These are phyloP conservation scores for Talaromyces trachyspermus DNA, from an alignment of 495 filamentous ascomycete genomes.

Conservation along the genomic window DNA sequence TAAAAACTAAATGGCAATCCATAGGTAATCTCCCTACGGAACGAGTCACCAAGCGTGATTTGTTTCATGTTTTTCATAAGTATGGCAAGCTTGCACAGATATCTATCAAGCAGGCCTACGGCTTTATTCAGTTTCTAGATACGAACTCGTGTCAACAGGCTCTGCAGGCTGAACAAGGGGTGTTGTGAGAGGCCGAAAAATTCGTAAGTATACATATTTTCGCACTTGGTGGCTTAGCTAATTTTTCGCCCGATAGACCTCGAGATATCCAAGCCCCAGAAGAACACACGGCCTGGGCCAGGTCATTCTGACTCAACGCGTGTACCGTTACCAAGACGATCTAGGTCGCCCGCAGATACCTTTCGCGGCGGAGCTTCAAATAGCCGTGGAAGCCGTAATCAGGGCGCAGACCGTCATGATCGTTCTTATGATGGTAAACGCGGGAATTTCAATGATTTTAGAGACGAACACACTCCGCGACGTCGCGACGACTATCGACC, in stretches of 20 bases:
- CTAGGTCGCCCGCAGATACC: conserved; percentile 62
- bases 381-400: conserved; percentile 22
- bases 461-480: conserved; percentile 43
- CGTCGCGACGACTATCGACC: conserved; percentile 58
- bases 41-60: conserved; percentile 84
- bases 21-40: conserved; percentile 90
- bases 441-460: conserved; percentile 37
- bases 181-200: conserved; percentile 73
- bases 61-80: conserved; percentile 80
- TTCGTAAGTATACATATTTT: conserved; percentile 59
- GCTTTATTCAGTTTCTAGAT: conserved; percentile 91
- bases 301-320: conserved; percentile 32
- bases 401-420: conserved; percentile 36
- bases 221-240: no score
- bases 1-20: conserved; percentile 3
- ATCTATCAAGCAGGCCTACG: conserved; percentile 93
- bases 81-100: conserved; percentile 90
- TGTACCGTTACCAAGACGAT: conserved; percentile 43
- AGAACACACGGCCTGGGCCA: conserved; percentile 53
- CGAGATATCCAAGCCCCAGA: conserved; percentile 85
- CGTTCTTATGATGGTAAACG: conserved; percentile 31
- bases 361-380: conserved; percentile 39
- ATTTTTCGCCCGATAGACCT: no score
- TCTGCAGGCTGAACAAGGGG: conserved; percentile 71
- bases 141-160: conserved; percentile 62